phyloP scores from a whole-genome alignment of 768 basidiomycete species.

The Agrocybe praecox region DNA sequence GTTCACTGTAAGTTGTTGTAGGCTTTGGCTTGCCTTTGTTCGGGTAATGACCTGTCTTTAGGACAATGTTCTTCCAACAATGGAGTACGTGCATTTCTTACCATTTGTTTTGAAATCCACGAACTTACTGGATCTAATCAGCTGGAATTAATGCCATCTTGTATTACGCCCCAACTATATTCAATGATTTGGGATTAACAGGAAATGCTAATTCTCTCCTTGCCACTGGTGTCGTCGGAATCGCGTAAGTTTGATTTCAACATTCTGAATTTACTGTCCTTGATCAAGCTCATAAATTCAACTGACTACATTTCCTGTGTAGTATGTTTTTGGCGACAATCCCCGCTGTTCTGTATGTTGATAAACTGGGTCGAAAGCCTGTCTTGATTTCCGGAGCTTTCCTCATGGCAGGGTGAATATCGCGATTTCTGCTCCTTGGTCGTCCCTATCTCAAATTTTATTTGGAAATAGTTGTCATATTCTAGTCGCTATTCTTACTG shows the following conservation, averaged over 20 bases:
- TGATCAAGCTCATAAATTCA: no score
- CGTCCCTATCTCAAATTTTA: neutral
- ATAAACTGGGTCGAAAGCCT: slow-evolving; percentile 75
- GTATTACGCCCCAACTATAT: slow-evolving; percentile 78
- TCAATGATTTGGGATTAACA: slow-evolving; percentile 57
- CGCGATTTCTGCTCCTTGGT: neutral
- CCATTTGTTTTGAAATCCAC: neutral
- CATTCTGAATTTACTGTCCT: no score
- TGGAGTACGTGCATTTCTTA: slow-evolving; percentile 50
- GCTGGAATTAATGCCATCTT: slow-evolving; percentile 73
- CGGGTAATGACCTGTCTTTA: slow-evolving; percentile 14
- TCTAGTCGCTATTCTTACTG: slow-evolving; percentile 68
- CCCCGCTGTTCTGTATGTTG: slow-evolving; percentile 82
- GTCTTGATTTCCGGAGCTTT: slow-evolving; percentile 75
- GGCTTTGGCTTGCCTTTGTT: neutral
- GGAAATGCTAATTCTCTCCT: slow-evolving; percentile 59
- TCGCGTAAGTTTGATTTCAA: slow-evolving; percentile 51
- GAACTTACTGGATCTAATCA: slow-evolving; percentile 11
- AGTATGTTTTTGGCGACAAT: slow-evolving; percentile 80
- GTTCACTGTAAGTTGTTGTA: slow-evolving; percentile 45
- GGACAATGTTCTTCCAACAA: slow-evolving; percentile 82
- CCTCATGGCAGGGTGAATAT: slow-evolving; percentile 61
- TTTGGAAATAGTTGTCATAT: slow-evolving; percentile 57
- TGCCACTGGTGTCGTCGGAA: slow-evolving; percentile 73
- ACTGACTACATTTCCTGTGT: neutral